phyloP scores from a whole-genome alignment of 352 stramenopile species.

The Lagenidium sp. region DNA sequence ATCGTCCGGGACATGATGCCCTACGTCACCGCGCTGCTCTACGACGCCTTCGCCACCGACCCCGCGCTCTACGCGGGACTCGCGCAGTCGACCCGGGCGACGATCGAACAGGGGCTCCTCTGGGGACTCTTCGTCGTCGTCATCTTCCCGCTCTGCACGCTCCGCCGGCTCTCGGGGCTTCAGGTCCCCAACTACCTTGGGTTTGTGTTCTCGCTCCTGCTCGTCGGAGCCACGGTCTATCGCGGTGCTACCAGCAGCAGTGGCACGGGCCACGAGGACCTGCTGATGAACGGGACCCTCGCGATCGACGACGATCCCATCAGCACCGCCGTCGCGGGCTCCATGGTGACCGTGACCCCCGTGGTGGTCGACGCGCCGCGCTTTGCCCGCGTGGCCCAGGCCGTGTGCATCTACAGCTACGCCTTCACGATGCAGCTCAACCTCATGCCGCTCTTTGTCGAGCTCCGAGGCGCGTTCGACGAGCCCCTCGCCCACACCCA shows the following conservation, averaged over 20 bases:
- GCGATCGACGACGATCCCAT: not conserved
- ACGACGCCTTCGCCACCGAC: not conserved
- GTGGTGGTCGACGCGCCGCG: not conserved
- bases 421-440: conserved; percentile 29
- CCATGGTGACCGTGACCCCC: not conserved
- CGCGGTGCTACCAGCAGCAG: conserved; percentile 1
- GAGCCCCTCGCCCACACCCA: conserved; percentile 1
- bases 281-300: too few species aligned
- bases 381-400: conserved; percentile 12
- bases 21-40: conserved; percentile 3
- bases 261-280: too few species aligned
- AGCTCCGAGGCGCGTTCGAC: conserved; percentile 7
- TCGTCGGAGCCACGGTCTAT: conserved; percentile 15
- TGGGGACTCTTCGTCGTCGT: conserved; percentile 11
- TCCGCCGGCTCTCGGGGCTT: conserved; percentile 15
- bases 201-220: conserved; percentile 14
- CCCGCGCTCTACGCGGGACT: not conserved
- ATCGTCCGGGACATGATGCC: conserved; percentile 17
- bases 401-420: conserved; percentile 22
- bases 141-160: conserved; percentile 15
- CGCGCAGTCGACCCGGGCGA: not conserved
- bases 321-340: not conserved
- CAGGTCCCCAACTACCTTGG: conserved; percentile 14
- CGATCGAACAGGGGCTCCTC: conserved; percentile 5
- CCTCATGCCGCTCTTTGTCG: conserved; percentile 17